Conservation (phyloP, 805 yeast species). For the Hanseniaspora lindneri region DNA sequence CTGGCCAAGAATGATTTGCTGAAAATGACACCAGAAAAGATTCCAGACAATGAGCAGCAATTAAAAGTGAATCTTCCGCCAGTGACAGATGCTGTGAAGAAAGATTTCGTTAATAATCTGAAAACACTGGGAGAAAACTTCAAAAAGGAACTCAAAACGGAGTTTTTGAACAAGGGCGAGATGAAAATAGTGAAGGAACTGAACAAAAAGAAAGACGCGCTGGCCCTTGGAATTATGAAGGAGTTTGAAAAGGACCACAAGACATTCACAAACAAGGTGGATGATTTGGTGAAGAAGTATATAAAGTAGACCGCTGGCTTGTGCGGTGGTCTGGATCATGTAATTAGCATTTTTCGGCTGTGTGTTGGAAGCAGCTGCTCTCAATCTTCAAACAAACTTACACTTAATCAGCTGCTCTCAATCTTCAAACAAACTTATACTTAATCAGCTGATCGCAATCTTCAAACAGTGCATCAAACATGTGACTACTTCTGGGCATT, state of each 20-base stretch:
- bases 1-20: constrained; percentile 57
- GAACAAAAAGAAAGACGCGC: neutral
- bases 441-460: too few species aligned
- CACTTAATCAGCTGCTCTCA: too few species aligned
- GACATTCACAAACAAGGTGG: neutral
- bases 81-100: constrained; percentile 37
- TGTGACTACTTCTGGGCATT: constrained; percentile 44
- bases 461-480: too few species aligned
- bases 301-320: neutral
- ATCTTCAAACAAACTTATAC: too few species aligned
- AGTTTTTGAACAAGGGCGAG: neutral
- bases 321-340: neutral
- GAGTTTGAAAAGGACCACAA: constrained; percentile 5
- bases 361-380: too few species aligned
- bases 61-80: constrained; percentile 67
- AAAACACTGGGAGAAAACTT: neutral
- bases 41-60: constrained; percentile 59
- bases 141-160: neutral
- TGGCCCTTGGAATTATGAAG: neutral
- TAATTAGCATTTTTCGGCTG: neutral
- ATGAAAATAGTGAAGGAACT: neutral
- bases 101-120: neutral
- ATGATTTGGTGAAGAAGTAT: neutral
- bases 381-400: too few species aligned
- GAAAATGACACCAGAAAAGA: constrained; percentile 71